phyloP scores from a whole-genome alignment of 1,284 basidiomycete genomes.

The Apiotrichum porosum region DNA sequence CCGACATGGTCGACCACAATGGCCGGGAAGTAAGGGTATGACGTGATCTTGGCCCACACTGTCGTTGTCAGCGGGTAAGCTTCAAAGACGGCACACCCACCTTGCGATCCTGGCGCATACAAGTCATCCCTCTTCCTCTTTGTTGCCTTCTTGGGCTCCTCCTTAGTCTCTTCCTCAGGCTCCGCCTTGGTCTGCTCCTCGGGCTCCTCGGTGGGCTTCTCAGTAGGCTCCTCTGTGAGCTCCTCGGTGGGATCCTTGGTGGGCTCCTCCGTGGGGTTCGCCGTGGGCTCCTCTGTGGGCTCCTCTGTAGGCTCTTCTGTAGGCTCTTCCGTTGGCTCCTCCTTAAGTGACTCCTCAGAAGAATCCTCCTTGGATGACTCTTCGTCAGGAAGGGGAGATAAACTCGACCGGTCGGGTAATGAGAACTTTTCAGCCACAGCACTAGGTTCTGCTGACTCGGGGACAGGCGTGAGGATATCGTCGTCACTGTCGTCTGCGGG shows the following conservation, averaged over 20 bases:
- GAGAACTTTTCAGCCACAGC: not conserved
- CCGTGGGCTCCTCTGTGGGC: not conserved
- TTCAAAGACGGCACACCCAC: slow-evolving; percentile 19
- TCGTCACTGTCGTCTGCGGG: slow-evolving; percentile 47
- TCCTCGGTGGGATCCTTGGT: no score
- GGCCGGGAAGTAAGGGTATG: slow-evolving; percentile 49
- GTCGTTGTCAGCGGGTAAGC: slow-evolving; percentile 9
- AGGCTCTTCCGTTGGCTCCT: not conserved
- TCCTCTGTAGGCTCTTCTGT: slow-evolving; percentile 14
- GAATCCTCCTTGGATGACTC: no score
- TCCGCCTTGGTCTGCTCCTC: not conserved
- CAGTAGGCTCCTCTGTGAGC: no score
- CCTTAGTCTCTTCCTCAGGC: not conserved
- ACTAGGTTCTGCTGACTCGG: slow-evolving; percentile 1
- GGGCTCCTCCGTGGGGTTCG: not conserved
- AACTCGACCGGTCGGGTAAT: not conserved
- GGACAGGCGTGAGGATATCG: slow-evolving; percentile 13
- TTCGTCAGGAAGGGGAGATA: slow-evolving; percentile 4
- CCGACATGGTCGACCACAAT: slow-evolving; percentile 41
- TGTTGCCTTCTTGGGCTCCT: slow-evolving; percentile 4
- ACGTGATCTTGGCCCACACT: slow-evolving; percentile 45
- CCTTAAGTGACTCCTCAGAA: no score
- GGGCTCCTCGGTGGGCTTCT: slow-evolving; percentile 13
- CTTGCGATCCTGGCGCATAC: slow-evolving; percentile 37
- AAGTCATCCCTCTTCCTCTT: slow-evolving; percentile 9